A percentile compares a stretch with the other conserved stretches of the same genome.
These are phyloP conservation scores for Globisporangium viniferum DNA, from an alignment of 352 stramenopile genomes.

Conservation along the genomic window DNA sequence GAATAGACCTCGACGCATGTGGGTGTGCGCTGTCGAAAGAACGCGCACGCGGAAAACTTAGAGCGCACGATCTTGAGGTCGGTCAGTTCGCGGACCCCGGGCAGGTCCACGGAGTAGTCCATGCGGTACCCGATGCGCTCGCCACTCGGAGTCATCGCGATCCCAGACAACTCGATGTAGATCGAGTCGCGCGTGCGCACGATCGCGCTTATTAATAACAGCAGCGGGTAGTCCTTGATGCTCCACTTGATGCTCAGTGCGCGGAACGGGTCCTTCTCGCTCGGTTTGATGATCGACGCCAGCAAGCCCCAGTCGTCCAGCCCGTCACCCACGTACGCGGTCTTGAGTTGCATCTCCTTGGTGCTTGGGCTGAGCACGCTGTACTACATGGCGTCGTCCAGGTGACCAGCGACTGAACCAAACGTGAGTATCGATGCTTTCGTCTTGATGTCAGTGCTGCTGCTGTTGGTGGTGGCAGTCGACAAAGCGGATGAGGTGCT, in stretches of 20 bases:
- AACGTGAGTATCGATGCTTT: too few species aligned
- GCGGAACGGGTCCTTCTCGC: conserved; percentile 38
- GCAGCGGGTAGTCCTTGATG: conserved; percentile 37
- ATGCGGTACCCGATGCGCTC: conserved; percentile 56
- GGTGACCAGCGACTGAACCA: too few species aligned
- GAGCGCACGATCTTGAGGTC: conserved; percentile 30
- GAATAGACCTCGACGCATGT: conserved; percentile 1
- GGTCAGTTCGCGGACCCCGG: conserved; percentile 29
- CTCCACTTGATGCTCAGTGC: conserved; percentile 46
- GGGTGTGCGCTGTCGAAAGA: conserved; percentile 29
- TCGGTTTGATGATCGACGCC: conserved; percentile 31
- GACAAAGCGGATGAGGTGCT: too few species aligned
- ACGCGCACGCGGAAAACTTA: conserved; percentile 32
- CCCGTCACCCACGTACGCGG: conserved; percentile 27
- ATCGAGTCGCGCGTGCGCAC: conserved; percentile 54
- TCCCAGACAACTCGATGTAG: conserved; percentile 51
- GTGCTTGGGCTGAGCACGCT: too few species aligned
- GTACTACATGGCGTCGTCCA: too few species aligned
- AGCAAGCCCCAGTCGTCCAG: conserved; percentile 40
- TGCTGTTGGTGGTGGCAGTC: conserved; percentile 2
- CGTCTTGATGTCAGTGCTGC: too few species aligned
- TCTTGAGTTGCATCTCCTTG: too few species aligned
- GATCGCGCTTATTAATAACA: conserved; percentile 34
- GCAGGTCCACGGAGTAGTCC: conserved; percentile 40
- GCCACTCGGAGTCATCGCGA: conserved; percentile 28